These are phyloP conservation scores for Panicum hallii DNA, from an alignment of 202 grass and related monocot species.

Conservation along the genomic window DNA sequence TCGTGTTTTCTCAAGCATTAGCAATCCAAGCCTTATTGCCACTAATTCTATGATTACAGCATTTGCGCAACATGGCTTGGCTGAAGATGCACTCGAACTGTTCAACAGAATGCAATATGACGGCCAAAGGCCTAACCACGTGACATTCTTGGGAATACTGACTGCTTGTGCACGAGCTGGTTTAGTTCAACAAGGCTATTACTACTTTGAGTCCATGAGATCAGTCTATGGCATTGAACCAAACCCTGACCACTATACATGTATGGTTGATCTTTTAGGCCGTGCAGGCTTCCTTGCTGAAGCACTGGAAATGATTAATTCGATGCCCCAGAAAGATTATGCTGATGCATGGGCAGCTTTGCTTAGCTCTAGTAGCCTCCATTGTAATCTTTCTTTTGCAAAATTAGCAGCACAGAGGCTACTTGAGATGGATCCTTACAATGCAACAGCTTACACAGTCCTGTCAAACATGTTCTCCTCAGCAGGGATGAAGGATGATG, in stretches of 20 bases:
- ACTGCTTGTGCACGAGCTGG: slow-evolving; percentile 66
- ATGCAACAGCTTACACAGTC: slow-evolving; percentile 59
- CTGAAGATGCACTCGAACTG: slow-evolving; percentile 60
- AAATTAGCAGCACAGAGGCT: slow-evolving; percentile 69
- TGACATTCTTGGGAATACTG: slow-evolving; percentile 70
- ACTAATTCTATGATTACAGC: slow-evolving; percentile 71
- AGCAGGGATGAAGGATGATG: slow-evolving; percentile 56
- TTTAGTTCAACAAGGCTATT: slow-evolving; percentile 69
- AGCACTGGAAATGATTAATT: slow-evolving; percentile 67
- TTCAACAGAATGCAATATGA: slow-evolving; percentile 57
- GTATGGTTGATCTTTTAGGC: slow-evolving; percentile 77
- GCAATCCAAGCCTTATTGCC: slow-evolving; percentile 55
- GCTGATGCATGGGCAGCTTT: slow-evolving; percentile 69
- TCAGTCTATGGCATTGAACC: slow-evolving; percentile 57
- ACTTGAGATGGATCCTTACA: slow-evolving; percentile 60
- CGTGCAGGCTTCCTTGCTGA: slow-evolving; percentile 67
- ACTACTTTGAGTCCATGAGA: slow-evolving; percentile 63
- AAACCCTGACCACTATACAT: slow-evolving; percentile 69
- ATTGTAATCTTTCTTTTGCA: slow-evolving; percentile 68
- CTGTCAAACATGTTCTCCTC: slow-evolving; percentile 63
- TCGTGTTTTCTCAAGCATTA: slow-evolving; percentile 54
- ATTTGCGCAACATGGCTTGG: slow-evolving; percentile 69
- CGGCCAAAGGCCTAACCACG: slow-evolving; percentile 61
- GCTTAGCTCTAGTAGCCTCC: slow-evolving; percentile 66
- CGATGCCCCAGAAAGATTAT: slow-evolving; percentile 55